Conservation (phyloP, 2,329 filamentous ascomycete species). For the Curvularia verruculosa region DNA sequence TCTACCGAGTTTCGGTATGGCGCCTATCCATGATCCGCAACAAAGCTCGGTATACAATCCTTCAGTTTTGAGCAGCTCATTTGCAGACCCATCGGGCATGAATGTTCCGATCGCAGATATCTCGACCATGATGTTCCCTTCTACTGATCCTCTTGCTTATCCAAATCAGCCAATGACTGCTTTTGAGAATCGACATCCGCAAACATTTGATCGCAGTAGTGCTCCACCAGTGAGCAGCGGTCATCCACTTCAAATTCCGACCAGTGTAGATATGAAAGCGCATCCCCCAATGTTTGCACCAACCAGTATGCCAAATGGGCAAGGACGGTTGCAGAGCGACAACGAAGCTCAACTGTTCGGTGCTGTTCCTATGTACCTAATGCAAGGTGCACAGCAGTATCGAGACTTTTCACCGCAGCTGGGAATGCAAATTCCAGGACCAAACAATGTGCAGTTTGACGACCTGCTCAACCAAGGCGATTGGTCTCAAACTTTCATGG, state of each 20-base stretch:
- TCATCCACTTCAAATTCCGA: constrained; percentile 6
- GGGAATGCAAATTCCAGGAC: constrained; percentile 29
- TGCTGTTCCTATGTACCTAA: constrained; percentile 72
- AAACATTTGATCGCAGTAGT: constrained; percentile 29
- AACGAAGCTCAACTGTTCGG: constrained; percentile 76
- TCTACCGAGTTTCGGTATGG: constrained; percentile 34
- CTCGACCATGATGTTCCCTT: constrained; percentile 80
- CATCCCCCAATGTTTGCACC: constrained; percentile 34
- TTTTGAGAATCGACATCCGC: constrained; percentile 53
- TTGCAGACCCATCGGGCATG: constrained; percentile 38
- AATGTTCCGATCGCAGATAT: constrained; percentile 68
- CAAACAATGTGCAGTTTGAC: constrained; percentile 44
- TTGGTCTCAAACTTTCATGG: constrained; percentile 49
- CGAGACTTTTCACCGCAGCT: constrained; percentile 36
- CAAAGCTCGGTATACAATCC: constrained; percentile 40
- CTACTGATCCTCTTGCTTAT: constrained; percentile 78
- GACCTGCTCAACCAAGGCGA: constrained; percentile 49
- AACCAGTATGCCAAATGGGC: constrained; percentile 23
- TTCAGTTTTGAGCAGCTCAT: constrained; percentile 39
- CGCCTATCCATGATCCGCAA: constrained; percentile 28
- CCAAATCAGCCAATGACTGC: constrained; percentile 75
- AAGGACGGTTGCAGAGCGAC: constrained; percentile 50
- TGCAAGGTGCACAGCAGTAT: constrained; percentile 55
- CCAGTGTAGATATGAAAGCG: constrained; percentile 35
- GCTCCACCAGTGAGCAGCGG: constrained; percentile 8